Evolutionary conservation across 306 rosid species (phyloP), one percentile per base, ranked within the genome.

Genomic region (Purshia tridentata): DNA sequence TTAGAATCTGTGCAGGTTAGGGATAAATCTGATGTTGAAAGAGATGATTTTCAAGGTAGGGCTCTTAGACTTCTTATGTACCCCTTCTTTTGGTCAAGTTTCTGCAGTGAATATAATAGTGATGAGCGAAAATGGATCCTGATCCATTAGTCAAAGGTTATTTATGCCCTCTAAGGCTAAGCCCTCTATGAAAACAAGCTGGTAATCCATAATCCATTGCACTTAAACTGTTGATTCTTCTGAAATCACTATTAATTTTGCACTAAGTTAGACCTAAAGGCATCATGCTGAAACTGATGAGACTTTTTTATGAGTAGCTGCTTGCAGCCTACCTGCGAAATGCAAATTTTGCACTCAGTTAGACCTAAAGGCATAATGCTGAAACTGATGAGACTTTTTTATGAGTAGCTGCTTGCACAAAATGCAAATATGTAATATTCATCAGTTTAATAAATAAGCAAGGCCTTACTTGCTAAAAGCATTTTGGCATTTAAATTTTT

Each of bases 1-100:
- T 70, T 70, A 75, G 65, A 77, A 57, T 70, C 69, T 77, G 56
- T 82, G 78, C 89, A 91, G 97, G 86, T 72, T 63, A 78, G 56
- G 54, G 87, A 78, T 66, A 82, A 52, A 62, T 62, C 22, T 63
- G 73, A 67, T 46, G 82, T 56, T 54, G 69, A 49, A 80, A 74
- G 69, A 60, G 78, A 79, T 78, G 73, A 81, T 60, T 52, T 58
- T 57, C 82, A 80, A 76, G 96, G 88, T 77, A 78, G 74, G 76
- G 49, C 58, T 69, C 54, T 78, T 56, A n/a, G 42, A 67, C 64
- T 68, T 63, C 45, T 16, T 79, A 15, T 20, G 20, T 14, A 49
- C 41, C 37, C 59, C 58, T 50, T 67, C 71, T 48, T 42, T 70
- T 40, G 63, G 51, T 55, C 64, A 20, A 53, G 48, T 20, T 15